Base-by-base conservation (phyloP, 2,329 filamentous ascomycete genomes). In the Colletotrichum sp. region DNA sequence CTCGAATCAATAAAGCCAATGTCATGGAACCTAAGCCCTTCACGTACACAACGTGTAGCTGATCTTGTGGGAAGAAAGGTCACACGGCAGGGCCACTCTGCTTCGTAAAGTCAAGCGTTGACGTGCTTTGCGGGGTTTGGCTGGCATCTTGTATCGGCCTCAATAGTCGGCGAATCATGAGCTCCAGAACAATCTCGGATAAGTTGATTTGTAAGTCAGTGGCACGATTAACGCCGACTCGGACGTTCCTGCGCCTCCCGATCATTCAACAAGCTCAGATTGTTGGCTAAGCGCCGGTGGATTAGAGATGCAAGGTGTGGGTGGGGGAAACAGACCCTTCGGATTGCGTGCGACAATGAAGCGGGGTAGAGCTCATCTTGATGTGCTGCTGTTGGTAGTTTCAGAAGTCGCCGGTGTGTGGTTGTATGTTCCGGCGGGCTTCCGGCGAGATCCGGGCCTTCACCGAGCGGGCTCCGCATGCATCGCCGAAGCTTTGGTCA, bases 161-260 rank as follows among this genome's bases (percentile, higher is more conserved):
- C n/a, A 12, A 2, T 5, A 1, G 32, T 34, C 10, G 48, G 18
- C 66, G 27, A 70, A 70, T 74, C 28, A 70, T 70, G 16, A 60
- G 39, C 9, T 22, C 15, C 25, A 22, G 3, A 28, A 34, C 7
- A 6, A 34, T 22, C 34, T 10, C 39, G 3, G 12, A 9, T 8
- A 22, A 10, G 9, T 61, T 75, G 70, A 75, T 75, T 75, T 73
- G 70, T 75, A 73, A 75, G 43, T 64, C 8, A 39, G 58, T 65
- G 64, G 70, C 70, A 69, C 13, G 70, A 73, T 60, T 6, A 39
- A 61, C 30, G 25, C 58, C 34, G 64, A 4, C 10, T 34, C 48
- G 34, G 58, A 60, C 56, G 6, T 32, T 9, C 12, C 39, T 52
- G 67, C 58, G 32, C 16, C 32, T 27, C 22, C n/a, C 3, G 18